A percentile compares a stretch with the other conserved stretches of the same genome.
Conservation (phyloP, 495 filamentous ascomycete genomes). For the Massariosphaeria phaeospora region DNA sequence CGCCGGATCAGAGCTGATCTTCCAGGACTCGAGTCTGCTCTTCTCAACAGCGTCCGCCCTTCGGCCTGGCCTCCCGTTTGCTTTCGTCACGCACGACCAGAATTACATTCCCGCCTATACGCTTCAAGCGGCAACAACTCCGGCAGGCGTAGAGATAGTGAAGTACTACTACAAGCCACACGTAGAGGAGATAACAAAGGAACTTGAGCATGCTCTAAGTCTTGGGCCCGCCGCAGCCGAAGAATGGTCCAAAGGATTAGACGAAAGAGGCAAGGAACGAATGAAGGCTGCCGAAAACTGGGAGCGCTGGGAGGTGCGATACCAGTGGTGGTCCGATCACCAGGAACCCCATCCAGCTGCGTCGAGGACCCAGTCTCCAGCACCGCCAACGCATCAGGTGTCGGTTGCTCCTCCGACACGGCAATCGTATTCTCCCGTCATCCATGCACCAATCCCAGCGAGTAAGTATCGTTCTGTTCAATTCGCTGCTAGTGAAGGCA, state of each 20-base stretch:
- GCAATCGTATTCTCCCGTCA: constrained; percentile 11
- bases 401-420: constrained; percentile 12
- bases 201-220: constrained; percentile 54
- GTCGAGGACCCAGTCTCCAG: constrained; percentile 38
- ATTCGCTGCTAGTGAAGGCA: not conserved
- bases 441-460: constrained; percentile 16
- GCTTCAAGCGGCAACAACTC: constrained; percentile 46
- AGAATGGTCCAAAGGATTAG: constrained; percentile 72
- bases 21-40: constrained; percentile 61
- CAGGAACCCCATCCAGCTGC: constrained; percentile 40
- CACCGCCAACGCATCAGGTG: constrained; percentile 9
- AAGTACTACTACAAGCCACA: constrained; percentile 60
- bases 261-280: constrained; percentile 51
- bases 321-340: constrained; percentile 30
- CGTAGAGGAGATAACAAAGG: constrained; percentile 49
- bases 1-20: not conserved
- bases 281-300: constrained; percentile 58
- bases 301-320: constrained; percentile 60
- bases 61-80: constrained; percentile 58
- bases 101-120: constrained; percentile 51
- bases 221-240: constrained; percentile 58
- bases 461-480: constrained; percentile 16
- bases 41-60: constrained; percentile 54
- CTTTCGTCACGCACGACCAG: constrained; percentile 54
- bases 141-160: constrained; percentile 48